Evolutionary conservation across 2,329 filamentous ascomycete genomes (phyloP), one percentile per base, ranked within the genome.

Genomic region (Dissoconium aciculare): DNA sequence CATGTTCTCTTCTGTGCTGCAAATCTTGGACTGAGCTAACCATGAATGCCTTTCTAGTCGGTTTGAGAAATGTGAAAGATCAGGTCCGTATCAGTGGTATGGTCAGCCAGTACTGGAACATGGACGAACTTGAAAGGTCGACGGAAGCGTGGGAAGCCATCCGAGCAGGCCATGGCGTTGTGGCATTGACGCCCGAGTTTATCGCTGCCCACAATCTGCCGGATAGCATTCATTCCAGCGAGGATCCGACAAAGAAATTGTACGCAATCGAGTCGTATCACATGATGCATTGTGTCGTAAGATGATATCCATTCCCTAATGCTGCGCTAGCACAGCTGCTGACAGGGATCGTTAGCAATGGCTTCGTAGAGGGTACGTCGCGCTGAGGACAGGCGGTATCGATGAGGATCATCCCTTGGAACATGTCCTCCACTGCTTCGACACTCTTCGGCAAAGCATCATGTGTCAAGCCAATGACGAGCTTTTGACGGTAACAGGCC

Each of bases 191-290:
- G n/a, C 36, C 28, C 5, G 17, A 27, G 3, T 28, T 17, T n/a
- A 34, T 34, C 11, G 25, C 19, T 4, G 17, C 28, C 6, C 25
- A 35, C 12, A 17, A 35, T 10, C 38, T 33, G 31, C 27, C 15
- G 3, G 21, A 35, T 11, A 36, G 36, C 3, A 39, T 41, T 29
- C 15, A 35, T 11, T 27, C 35, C 9, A 36, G 36, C 4, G 26
- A 28, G 4, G 14, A 31, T 17, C 11, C 27, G 17, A 26, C 23
- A n/a, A 30, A 35, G 23, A 30, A 25, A 8, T 29, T 41, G 3
- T 41, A 41, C 28, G 26, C 36, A 3, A 30, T 41, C n/a, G 39
- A 41, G 27, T 28, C 29, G 10, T 39, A 41, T 10, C 39, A 41
- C 28, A 31, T 35, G 16, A 31, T 41, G 11, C 39, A 41, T 25